Base-by-base conservation (phyloP, 805 yeast genomes). In the Pichia cephalocereana region DNA sequence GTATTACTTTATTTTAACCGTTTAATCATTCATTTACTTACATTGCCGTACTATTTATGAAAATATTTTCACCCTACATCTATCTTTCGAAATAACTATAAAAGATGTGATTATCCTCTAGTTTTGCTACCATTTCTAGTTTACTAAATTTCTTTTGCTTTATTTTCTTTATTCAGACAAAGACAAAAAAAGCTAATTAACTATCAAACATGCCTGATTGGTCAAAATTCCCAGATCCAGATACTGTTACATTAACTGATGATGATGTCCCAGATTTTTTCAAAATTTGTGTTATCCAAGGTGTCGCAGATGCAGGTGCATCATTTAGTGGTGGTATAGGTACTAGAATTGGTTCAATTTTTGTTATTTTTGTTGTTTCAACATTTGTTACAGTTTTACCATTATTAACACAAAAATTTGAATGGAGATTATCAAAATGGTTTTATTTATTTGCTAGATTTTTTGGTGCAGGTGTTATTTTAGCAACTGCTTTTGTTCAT, bases 401-500 rank as follows among this genome's bases (percentile, higher is more conserved):
- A 6, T 55, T 81, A 2, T 56, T 80, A 31, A 70, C 82, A 1
- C 76, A 82, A 14, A 70, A 67, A 48, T 74, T 71, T 55, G 72
- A 82, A 1, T 70, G 71, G 56, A 67, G 79, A 41, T 65, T 75
- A 50, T 57, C 81, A 46, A 83, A 85, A 2, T 60, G 70, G 39
- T 73, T 77, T 74, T 81, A 80, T 64, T 75, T 81, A 57, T 63
- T 79, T 46, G 79, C 83, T 47, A 82, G 79, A 57, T 82, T 72
- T 64, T 83, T 83, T 57, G 91, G 91, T 55, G 80, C 88, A 3
- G 91, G 91, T 53, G 89, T 83, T 42, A 84, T 84, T 55, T 70
- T 83, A n/a, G 83, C 89, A 11, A 83, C 91, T 1, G 86, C 88
- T 0, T 82, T 83, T 58, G 77, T 84, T 31, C 91, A 83, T 66